These are phyloP conservation scores for Avena insularis DNA, from an alignment of 176 grass and related monocot species.

Conservation along the genomic window DNA sequence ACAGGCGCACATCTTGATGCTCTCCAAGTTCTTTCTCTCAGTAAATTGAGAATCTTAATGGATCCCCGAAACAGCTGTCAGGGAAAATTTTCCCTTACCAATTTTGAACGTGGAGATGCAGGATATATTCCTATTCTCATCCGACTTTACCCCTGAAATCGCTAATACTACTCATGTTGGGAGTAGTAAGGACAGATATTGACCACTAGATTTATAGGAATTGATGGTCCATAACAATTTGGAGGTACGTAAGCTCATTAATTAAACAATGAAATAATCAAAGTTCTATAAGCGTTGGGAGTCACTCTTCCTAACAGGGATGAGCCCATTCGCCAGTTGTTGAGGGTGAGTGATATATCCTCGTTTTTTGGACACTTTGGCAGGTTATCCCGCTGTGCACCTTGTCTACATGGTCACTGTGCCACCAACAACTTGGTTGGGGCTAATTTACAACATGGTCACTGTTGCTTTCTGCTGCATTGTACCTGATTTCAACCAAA, in stretches of 20 bases:
- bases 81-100: too few relatives aligned
- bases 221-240: too few relatives aligned
- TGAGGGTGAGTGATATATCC: not conserved
- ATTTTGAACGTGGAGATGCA: too few relatives aligned
- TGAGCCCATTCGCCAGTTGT: not conserved
- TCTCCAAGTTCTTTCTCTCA: too few relatives aligned
- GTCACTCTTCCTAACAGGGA: not conserved
- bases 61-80: too few relatives aligned
- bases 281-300: constrained; percentile 6
- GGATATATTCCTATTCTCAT: too few relatives aligned
- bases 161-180: too few relatives aligned
- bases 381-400: not conserved
- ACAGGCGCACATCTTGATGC: too few relatives aligned
- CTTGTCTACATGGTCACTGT: not conserved
- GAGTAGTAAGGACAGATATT: too few relatives aligned
- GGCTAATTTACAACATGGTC: not conserved
- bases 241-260: not conserved
- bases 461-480: not conserved
- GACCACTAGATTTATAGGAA: too few relatives aligned
- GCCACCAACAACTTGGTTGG: not conserved
- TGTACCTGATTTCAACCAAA: not conserved
- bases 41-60: too few relatives aligned
- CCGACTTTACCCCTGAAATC: too few relatives aligned
- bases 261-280: not conserved
- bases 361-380: not conserved